These are phyloP conservation scores for Cladorrhinum sp. DNA, from an alignment of 2,329 filamentous ascomycete species.

Conservation along the genomic window DNA sequence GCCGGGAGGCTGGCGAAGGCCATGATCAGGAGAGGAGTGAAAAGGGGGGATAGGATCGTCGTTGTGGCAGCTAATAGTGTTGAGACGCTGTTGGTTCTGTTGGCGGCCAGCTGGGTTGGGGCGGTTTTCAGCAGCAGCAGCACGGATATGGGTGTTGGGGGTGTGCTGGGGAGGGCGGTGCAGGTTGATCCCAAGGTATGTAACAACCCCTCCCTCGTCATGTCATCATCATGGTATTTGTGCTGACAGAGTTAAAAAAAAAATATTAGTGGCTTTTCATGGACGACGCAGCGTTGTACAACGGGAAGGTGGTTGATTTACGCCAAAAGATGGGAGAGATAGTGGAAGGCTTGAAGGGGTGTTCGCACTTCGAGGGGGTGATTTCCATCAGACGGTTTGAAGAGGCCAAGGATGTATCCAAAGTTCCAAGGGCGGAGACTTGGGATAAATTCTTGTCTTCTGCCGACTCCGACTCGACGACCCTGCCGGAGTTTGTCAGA, in stretches of 20 bases:
- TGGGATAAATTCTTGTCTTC: conserved; percentile 44
- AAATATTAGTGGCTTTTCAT: conserved; percentile 68
- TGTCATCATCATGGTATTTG: no score
- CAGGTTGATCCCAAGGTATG: conserved; percentile 69
- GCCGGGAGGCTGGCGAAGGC: conserved; percentile 62
- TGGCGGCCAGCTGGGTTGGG: conserved; percentile 68
- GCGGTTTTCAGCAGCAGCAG: conserved; percentile 72
- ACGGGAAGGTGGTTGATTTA: conserved; percentile 71
- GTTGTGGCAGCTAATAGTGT: conserved; percentile 72
- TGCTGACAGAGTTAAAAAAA: no score
- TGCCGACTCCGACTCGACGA: conserved; percentile 25
- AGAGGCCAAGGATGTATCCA: conserved; percentile 56
- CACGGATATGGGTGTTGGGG: conserved; percentile 80
- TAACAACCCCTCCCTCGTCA: not conserved
- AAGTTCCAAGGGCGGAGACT: conserved; percentile 47
- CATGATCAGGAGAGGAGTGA: conserved; percentile 62
- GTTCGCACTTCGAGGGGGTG: no score
- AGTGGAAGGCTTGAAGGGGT: conserved; percentile 57
- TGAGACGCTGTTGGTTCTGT: conserved; percentile 68
- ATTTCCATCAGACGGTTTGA: no score
- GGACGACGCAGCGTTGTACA: conserved; percentile 77
- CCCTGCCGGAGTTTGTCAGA: conserved; percentile 50
- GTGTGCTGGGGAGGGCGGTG: conserved; percentile 68
- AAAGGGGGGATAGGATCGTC: conserved; percentile 70
- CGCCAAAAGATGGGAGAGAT: conserved; percentile 68